Conservation (phyloP, 768 basidiomycete species). For the Macrocybe gigantea region DNA sequence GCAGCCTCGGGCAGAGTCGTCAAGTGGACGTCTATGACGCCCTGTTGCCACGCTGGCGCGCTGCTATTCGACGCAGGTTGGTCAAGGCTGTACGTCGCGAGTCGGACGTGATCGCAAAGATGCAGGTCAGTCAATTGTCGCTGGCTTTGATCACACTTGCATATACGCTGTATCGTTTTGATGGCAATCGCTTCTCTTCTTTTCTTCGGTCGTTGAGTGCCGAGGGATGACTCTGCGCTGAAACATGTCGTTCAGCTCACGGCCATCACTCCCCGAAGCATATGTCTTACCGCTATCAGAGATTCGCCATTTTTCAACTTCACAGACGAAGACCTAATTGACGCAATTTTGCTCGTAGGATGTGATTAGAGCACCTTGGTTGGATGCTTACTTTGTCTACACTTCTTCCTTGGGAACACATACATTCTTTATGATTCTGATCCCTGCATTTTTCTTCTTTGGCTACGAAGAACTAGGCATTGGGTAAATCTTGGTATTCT, state of each 20-base stretch:
- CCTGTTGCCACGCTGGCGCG: slow-evolving; percentile 61
- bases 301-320: background rate
- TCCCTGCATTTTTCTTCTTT: slow-evolving; percentile 88
- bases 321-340: slow-evolving; percentile 1
- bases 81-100: slow-evolving; percentile 52
- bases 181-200: background rate
- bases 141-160: too few relatives aligned
- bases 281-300: too few relatives aligned
- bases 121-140: slow-evolving; percentile 49
- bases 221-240: too few relatives aligned
- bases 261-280: background rate
- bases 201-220: background rate
- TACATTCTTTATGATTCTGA: slow-evolving; percentile 88
- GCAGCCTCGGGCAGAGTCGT: slow-evolving; percentile 18
- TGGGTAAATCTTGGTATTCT: slow-evolving; percentile 46
- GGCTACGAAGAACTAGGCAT: slow-evolving; percentile 66
- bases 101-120: slow-evolving; percentile 50
- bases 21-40: slow-evolving; percentile 57
- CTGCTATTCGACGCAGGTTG: slow-evolving; percentile 48
- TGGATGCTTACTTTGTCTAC: slow-evolving; percentile 82
- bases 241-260: background rate
- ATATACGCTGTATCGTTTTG: background rate
- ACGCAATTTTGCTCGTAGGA: slow-evolving; percentile 24
- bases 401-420: slow-evolving; percentile 78
- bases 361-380: slow-evolving; percentile 52